Conservation (phyloP, 306 rosid genomes). For the Gastrolobium villosum region DNA sequence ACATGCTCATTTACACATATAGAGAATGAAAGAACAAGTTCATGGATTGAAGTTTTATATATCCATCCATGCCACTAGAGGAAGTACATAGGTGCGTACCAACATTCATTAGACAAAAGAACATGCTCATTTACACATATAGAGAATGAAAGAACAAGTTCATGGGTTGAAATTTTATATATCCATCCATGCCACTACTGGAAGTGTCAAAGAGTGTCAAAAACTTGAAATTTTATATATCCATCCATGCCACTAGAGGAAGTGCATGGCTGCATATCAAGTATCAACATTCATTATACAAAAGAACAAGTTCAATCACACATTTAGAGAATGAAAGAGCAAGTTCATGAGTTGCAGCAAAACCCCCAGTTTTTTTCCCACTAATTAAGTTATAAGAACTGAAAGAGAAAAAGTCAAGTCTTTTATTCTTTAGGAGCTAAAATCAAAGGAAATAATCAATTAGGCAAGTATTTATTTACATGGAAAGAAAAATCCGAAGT, state of each 20-base stretch:
- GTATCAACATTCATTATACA: conserved; percentile 22
- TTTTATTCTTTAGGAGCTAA: conserved; percentile 1
- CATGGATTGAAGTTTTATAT: too few relatives aligned
- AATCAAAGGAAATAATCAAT: conserved; percentile 7
- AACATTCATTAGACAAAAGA: conserved; percentile 27
- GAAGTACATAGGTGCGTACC: not conserved
- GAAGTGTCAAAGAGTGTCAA: too few relatives aligned
- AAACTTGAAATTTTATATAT: not conserved
- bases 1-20: conserved; percentile 15
- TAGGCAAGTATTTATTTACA: conserved; percentile 14
- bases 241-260: conserved; percentile 33
- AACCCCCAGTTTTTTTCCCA: not conserved
- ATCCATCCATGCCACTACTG: too few relatives aligned
- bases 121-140: conserved; percentile 15
- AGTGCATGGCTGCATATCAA: conserved; percentile 3
- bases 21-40: conserved; percentile 4
- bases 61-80: too few relatives aligned
- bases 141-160: conserved; percentile 4
- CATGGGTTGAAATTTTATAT: too few relatives aligned
- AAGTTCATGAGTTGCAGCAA: conserved; percentile 9
- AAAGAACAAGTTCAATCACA: conserved; percentile 2
- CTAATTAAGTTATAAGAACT: not conserved
- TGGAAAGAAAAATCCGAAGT: not conserved
- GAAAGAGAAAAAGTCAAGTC: not conserved
- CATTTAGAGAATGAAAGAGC: not conserved